These are phyloP conservation scores for Kwoniella bestiolae DNA, from an alignment of 768 basidiomycete genomes.

Conservation along the genomic window DNA sequence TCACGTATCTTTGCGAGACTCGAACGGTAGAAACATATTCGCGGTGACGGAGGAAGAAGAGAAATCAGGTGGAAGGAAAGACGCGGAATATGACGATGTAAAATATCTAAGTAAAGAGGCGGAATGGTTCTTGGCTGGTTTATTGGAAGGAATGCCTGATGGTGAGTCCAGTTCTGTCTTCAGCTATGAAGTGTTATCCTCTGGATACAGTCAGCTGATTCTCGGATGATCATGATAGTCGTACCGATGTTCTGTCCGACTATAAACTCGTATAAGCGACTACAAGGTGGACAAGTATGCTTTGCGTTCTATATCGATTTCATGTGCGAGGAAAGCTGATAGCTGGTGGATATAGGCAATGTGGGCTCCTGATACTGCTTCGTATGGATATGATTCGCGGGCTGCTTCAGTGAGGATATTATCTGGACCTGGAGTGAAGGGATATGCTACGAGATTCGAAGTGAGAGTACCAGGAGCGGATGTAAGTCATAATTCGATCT, in stretches of 20 bases:
- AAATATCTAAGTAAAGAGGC: conserved; percentile 79
- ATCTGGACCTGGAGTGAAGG: conserved; percentile 83
- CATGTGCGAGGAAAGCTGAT: background rate
- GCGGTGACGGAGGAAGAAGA: conserved; percentile 69
- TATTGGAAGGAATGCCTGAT: conserved; percentile 86
- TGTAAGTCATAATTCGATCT: too few species aligned
- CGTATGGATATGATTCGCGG: conserved; percentile 95
- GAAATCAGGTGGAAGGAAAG: conserved; percentile 66
- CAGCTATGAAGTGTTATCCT: background rate
- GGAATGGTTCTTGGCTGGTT: conserved; percentile 93
- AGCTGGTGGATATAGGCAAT: conserved; percentile 61
- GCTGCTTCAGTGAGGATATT: conserved; percentile 90
- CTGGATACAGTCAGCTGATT: background rate
- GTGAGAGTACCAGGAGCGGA: conserved; percentile 95
- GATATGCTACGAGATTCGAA: conserved; percentile 84
- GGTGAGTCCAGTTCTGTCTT: conserved; percentile 61
- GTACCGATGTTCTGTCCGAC: conserved; percentile 86
- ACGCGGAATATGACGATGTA: conserved; percentile 78
- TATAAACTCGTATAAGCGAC: conserved; percentile 95
- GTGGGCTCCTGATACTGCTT: conserved; percentile 91
- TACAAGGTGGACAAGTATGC: conserved; percentile 79
- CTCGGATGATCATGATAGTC: conserved; percentile 60
- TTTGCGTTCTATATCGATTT: background rate
- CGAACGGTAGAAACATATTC: conserved; percentile 74
- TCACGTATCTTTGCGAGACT: conserved; percentile 81